Conservation (phyloP, 208 protist species). For the Endotrypanum monterogeii region DNA sequence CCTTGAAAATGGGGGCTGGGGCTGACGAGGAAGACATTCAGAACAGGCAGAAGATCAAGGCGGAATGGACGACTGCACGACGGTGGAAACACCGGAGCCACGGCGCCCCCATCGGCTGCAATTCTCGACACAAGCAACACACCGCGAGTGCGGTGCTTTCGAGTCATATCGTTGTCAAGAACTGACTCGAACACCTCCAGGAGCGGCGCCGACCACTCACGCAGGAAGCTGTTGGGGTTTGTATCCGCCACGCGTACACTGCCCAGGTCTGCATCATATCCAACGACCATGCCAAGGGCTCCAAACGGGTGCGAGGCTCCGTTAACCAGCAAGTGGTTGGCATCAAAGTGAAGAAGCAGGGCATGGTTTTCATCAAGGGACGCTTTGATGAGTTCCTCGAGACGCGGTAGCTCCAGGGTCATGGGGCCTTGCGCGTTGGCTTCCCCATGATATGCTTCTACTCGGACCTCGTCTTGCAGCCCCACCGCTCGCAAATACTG, state of each 20-base stretch:
- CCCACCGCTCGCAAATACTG: conserved; percentile 55
- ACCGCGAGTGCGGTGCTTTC: conserved; percentile 64
- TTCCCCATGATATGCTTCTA: conserved; percentile 67
- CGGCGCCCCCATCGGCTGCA: conserved; percentile 1
- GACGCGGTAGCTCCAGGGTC: conserved; percentile 40
- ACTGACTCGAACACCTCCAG: conserved; percentile 57
- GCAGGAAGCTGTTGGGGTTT: conserved; percentile 80
- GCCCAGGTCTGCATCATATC: conserved; percentile 52
- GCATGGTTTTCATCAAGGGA: conserved; percentile 32
- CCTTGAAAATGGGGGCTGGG: conserved; percentile 87
- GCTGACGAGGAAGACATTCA: conserved; percentile 86
- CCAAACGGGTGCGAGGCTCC: conserved; percentile 75
- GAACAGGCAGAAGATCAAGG: conserved; percentile 73
- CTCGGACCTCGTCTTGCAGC: conserved; percentile 41
- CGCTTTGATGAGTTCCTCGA: conserved; percentile 54
- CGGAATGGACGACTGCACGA: conserved; percentile 51
- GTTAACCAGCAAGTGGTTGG: conserved; percentile 57
- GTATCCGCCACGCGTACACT: conserved; percentile 65
- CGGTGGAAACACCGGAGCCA: conserved; percentile 36
- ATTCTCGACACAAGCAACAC: conserved; percentile 48
- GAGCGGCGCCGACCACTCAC: conserved; percentile 74
- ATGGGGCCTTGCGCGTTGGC: conserved; percentile 29
- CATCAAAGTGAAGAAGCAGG: conserved; percentile 68
- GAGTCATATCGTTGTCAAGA: conserved; percentile 44
- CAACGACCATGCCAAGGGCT: conserved; percentile 65